A percentile compares a stretch with the other conserved stretches of the same genome.
Conservation (phyloP, 371 early-diverging fungal species). For the Apophysomyces sp. region DNA sequence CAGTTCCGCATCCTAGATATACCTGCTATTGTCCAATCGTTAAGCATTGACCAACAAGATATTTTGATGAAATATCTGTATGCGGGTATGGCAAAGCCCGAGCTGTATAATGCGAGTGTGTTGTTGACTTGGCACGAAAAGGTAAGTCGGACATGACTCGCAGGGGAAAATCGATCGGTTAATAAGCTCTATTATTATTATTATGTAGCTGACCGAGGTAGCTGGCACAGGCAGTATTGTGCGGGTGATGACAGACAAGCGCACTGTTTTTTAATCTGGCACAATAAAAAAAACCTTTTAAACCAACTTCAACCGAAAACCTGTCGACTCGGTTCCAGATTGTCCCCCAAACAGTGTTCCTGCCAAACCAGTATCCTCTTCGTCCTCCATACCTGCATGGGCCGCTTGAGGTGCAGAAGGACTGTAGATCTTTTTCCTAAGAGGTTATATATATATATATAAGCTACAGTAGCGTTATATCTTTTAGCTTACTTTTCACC, state of each 20-base stretch:
- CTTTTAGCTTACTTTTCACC: constrained; percentile 61
- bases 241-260: constrained; percentile 86
- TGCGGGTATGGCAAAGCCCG: constrained; percentile 86
- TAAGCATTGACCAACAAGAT: constrained; percentile 69
- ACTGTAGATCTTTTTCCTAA: constrained; percentile 47
- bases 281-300: constrained; percentile 10
- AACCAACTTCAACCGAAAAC: constrained; percentile 53
- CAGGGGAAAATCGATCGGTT: neutral
- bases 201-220: constrained; percentile 69
- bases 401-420: constrained; percentile 69
- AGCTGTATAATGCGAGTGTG: constrained; percentile 77
- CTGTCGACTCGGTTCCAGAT: constrained; percentile 46
- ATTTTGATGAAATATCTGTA: constrained; percentile 90
- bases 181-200: neutral
- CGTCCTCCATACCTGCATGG: constrained; percentile 52
- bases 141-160: constrained; percentile 36
- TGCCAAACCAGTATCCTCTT: constrained; percentile 35
- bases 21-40: constrained; percentile 53
- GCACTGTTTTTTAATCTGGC: constrained; percentile 56
- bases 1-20: constrained; percentile 73
- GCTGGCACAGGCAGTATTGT: constrained; percentile 88
- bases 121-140: constrained; percentile 93
- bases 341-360: constrained; percentile 56
- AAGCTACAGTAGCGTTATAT: constrained; percentile 1
- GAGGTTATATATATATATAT: neutral